Base-by-base conservation (phyloP, 345 rosid species). In the Rhodomyrtus tomentosa region DNA sequence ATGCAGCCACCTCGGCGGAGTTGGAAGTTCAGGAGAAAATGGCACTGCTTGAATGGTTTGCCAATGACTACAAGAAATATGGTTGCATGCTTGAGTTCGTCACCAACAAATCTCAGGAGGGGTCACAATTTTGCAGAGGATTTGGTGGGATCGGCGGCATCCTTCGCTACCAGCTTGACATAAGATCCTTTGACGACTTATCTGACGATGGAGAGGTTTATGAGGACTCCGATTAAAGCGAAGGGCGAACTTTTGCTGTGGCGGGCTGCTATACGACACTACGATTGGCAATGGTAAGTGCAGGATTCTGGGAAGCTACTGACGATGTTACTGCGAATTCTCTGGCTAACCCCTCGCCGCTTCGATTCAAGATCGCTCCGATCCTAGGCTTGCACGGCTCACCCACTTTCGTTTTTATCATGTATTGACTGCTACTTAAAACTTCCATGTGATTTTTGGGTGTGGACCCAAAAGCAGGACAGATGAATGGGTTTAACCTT, bases 91-190 rank as follows among this genome's bases (percentile, higher is more conserved):
- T 96, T 42, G 96, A 96, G 86, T 95, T 96, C 82, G 95, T 96
- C 84, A 96, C 99, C 51, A 95, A 96, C 89, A 96, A 94, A 82
- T 95, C 99, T 5, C 98, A 96, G 88, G 98, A 96, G 87, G 98
- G 99, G 59, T 95, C 98, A 54, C 98, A 94, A 89, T 95, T 95
- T 88, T 95, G 98, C 91, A 84, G 98, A 90, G 98, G 98, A 10
- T 95, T 95, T 83, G 98, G 98, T 80, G 98, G 98, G 81, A 94
- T 95, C 55, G 98, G 99, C 51, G 99, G 99, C 22, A 93, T 96
- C 86, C 93, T 96, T 3, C 95, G 99, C 58, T 96, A 95, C 92
- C 98, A 95, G 91, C 91, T 96, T 76, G 99, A 96, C 90, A 92
- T 96, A 87, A 90, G 98, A 88, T 88, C 95, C 20, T 96, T 93